phyloP scores from a whole-genome alignment of 169 alveolate species.

The Cryptosporidium sp. region DNA sequence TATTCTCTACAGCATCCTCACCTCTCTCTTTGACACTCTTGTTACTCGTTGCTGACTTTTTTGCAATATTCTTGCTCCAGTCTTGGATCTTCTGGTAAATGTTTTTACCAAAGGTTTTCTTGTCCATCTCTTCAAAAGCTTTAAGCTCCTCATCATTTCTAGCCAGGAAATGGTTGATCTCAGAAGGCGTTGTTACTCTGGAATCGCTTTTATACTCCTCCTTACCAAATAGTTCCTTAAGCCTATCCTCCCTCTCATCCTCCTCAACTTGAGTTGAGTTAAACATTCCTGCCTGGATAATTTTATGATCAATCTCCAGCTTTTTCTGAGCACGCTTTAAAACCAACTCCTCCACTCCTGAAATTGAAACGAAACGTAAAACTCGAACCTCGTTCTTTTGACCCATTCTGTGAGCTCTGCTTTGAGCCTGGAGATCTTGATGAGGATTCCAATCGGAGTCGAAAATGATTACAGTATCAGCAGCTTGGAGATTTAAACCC shows the following conservation, averaged over 20 bases:
- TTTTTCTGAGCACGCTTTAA: conserved; percentile 91
- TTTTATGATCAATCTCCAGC: conserved; percentile 90
- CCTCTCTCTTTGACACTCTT: not conserved
- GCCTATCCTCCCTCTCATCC: conserved; percentile 86
- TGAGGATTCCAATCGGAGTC: conserved; percentile 96
- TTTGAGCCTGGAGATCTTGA: conserved; percentile 93
- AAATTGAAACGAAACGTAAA: conserved; percentile 87
- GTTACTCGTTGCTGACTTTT: not conserved
- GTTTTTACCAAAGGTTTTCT: conserved; percentile 82
- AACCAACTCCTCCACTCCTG: conserved; percentile 91
- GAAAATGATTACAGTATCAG: conserved; percentile 95
- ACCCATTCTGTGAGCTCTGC: conserved; percentile 96
- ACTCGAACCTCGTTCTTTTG: conserved; percentile 93
- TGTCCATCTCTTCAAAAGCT: conserved; percentile 85
- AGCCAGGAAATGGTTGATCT: conserved; percentile 87
- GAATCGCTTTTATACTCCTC: conserved; percentile 84
- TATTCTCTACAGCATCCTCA: not conserved
- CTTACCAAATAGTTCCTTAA: conserved; percentile 84
- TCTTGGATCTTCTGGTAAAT: conserved; percentile 77
- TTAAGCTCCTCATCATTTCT: conserved; percentile 87
- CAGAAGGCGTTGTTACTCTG: conserved; percentile 83
- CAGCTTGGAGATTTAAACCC: conserved; percentile 94
- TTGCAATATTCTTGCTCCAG: conserved; percentile 11
- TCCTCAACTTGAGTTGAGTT: conserved; percentile 85
- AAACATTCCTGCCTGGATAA: conserved; percentile 93